phyloP scores from a whole-genome alignment of 768 basidiomycete genomes.

The Rhizopogon vinicolor region DNA sequence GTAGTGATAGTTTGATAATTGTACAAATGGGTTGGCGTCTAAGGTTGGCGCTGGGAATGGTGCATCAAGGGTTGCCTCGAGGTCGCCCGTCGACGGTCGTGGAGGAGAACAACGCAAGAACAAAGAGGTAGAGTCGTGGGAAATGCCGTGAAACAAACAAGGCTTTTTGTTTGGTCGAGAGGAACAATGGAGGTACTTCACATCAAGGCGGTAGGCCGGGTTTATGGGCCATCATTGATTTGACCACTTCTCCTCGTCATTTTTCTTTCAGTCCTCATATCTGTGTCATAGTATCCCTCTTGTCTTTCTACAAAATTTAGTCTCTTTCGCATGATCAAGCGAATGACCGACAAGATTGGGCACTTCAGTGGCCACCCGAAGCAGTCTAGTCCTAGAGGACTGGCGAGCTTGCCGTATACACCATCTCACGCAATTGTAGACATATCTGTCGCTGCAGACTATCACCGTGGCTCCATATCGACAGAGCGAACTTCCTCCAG shows the following conservation, averaged over 20 bases:
- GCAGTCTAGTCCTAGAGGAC: neutral
- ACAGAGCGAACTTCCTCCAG: constrained; percentile 61
- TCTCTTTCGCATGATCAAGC: constrained; percentile 34
- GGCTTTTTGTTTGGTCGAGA: neutral
- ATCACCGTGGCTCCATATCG: constrained; percentile 64
- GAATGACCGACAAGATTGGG: constrained; percentile 47
- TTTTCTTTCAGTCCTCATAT: neutral
- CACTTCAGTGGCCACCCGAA: constrained; percentile 18
- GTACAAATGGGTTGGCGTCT: no score
- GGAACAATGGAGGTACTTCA: no score
- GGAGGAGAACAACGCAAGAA: neutral
- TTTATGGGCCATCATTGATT: neutral
- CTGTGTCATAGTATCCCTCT: neutral
- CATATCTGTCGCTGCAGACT: constrained; percentile 37
- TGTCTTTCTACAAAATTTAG: neutral
- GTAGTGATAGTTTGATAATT: neutral
- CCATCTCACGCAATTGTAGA: neutral
- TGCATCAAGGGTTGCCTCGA: no score
- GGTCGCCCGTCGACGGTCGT: neutral
- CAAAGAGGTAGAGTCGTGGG: neutral
- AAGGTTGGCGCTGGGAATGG: neutral
- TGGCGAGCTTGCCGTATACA: neutral
- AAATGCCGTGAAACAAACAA: no score
- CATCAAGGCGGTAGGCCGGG: no score
- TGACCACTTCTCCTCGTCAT: neutral